Evolutionary conservation across 495 filamentous ascomycete species (phyloP).

Genomic region (Penicillium maclennaniae): DNA sequence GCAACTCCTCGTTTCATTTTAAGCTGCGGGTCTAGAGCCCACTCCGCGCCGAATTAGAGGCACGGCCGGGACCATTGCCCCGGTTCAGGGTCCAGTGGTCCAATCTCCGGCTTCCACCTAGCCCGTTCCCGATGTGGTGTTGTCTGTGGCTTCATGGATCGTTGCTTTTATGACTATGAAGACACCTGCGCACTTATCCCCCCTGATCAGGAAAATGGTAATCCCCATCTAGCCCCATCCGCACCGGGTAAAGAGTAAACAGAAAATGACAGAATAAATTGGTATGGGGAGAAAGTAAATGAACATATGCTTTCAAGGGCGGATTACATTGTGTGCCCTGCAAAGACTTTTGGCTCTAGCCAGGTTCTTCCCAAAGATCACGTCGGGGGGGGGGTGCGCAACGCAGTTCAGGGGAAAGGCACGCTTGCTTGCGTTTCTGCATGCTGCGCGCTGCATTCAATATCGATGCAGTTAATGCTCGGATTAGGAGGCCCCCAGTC

Average conservation of each 20-base stretch:
- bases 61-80: slow-evolving; percentile 1
- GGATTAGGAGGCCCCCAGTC: neutral
- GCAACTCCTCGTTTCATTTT: slow-evolving; percentile 3
- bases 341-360: slow-evolving; percentile 1
- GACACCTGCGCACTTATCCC: no score
- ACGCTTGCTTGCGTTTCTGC: slow-evolving; percentile 1
- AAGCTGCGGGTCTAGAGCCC: neutral
- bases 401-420: neutral
- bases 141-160: neutral
- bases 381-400: neutral
- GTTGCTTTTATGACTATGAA: no score
- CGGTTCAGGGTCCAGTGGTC: slow-evolving; percentile 3
- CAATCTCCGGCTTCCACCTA: neutral
- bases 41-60: neutral
- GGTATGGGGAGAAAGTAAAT: slow-evolving; percentile 5
- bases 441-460: neutral
- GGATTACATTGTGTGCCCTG: slow-evolving; percentile 4
- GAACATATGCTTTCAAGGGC: neutral
- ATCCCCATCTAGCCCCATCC: neutral
- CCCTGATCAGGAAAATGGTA: no score
- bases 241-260: neutral
- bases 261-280: neutral
- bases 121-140: neutral
- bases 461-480: neutral
- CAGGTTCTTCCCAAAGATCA: neutral